A percentile compares a stretch with the other conserved stretches of the same genome.
These are phyloP conservation scores for Paramecium biaurelia DNA, from an alignment of 73 alveolate genomes.

Conservation along the genomic window DNA sequence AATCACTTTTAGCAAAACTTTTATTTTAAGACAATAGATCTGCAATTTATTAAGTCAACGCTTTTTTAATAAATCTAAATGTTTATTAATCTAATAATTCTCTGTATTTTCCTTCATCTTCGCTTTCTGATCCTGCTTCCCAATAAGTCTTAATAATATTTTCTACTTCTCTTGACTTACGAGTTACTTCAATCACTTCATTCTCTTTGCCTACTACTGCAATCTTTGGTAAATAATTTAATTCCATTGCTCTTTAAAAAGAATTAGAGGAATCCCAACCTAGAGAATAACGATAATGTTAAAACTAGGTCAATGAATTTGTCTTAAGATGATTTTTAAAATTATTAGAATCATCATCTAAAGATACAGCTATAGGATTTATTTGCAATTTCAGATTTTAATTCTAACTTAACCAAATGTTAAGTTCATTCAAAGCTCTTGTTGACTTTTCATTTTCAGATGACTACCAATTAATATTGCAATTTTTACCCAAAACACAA, in stretches of 20 bases:
- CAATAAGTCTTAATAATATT: background rate
- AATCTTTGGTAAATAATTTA: background rate
- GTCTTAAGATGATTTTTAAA: background rate
- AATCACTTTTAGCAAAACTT: background rate
- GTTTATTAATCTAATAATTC: slow-evolving; percentile 13
- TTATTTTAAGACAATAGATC: background rate
- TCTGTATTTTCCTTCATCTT: background rate
- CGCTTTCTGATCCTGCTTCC: slow-evolving; percentile 29
- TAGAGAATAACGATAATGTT: background rate
- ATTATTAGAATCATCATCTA: background rate
- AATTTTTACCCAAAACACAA: background rate
- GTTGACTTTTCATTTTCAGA: no score
- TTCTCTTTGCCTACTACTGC: background rate
- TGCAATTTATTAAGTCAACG: background rate
- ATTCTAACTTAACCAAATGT: background rate
- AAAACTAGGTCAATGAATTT: background rate
- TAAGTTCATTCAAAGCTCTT: no score
- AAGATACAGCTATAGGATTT: slow-evolving; percentile 1
- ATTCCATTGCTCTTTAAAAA: slow-evolving; percentile 3
- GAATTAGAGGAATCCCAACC: no score
- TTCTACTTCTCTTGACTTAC: background rate
- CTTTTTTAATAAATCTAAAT: background rate
- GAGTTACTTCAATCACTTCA: background rate
- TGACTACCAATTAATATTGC: no score
- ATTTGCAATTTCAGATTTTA: background rate